Evolutionary conservation across 768 basidiomycete species (phyloP), one percentile per base, ranked within the genome.

Genomic region (Sistotremastrum suecicum): DNA sequence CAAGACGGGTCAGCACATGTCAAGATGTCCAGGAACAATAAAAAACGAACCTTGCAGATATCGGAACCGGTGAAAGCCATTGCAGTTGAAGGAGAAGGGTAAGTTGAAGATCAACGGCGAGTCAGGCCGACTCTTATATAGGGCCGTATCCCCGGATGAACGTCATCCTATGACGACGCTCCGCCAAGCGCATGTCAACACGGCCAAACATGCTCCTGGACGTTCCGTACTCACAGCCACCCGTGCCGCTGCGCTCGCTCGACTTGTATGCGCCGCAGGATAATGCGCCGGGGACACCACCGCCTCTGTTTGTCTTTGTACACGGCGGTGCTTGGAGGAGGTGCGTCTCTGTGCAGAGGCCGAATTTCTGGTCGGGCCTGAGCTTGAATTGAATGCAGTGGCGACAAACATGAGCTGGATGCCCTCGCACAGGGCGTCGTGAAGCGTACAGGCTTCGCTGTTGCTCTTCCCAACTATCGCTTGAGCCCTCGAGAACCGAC

Each of bases 271-370:
- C 67, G 33, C 65, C 71, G 11, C 47, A 50, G 37, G 35, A 42
- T 43, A 20, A 41, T 29, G 12, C 10, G 33, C 6, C 40, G 29
- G 34, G 44, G 7, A 7, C 41, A 34, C 47, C 48, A 39, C 53
- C 56, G 1, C 66, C 71, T n/a, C 59, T 86, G 38, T 56, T 87
- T 36, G 75, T 76, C 54, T 88, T 86, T 54, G 64, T 88, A 31
- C 87, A 87, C 53, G 87, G 87, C 32, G 87, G 87, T 34, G 87
- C 86, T 28, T 90, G 87, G 87, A 66, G 76, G 54, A 59, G 75
- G 85, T 85, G 56, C 66, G 80, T 56, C 42, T 2, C 20, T 46
- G 43, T 49, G 41, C 36, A 33, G 11, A 11, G 47, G 50, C 42
- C 40, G 36, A 44, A 48, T n/a, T 30, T n/a, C 40, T 11, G 7